Evolutionary conservation across 257 asterid species (phyloP).

Genomic region (Solanum neorickii): DNA sequence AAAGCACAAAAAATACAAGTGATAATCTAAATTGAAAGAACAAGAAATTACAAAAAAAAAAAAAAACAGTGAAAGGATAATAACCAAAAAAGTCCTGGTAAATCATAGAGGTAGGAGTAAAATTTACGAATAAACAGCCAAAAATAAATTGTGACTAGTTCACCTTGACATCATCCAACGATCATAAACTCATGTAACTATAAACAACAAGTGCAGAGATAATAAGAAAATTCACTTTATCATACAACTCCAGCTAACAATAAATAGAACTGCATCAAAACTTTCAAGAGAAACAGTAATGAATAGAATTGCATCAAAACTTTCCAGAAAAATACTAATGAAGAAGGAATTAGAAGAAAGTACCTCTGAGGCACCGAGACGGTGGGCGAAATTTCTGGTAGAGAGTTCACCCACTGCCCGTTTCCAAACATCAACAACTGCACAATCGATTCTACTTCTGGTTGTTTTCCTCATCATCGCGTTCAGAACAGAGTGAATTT

Average conservation of each 20-base stretch:
- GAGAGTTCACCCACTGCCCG: constrained; percentile 76
- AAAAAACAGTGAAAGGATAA: background rate
- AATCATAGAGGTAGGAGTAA: background rate
- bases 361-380: constrained; percentile 74
- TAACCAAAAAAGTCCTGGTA: background rate
- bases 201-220: background rate
- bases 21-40: background rate
- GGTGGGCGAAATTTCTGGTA: constrained; percentile 53
- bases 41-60: background rate
- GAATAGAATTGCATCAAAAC: background rate
- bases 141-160: background rate
- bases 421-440: constrained; percentile 58
- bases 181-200: background rate
- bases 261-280: too few relatives aligned
- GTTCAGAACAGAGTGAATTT: background rate
- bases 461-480: constrained; percentile 27
- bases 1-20: background rate
- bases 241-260: background rate
- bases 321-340: background rate
- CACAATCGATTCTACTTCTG: constrained; percentile 26
- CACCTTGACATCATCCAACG: background rate
- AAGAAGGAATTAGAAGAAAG: background rate
- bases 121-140: background rate
- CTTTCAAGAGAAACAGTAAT: background rate
- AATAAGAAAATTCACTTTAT: background rate